A percentile compares a stretch with the other conserved stretches of the same genome.
These are phyloP conservation scores for Ophiostoma perfectum DNA, from an alignment of 2,329 filamentous ascomycete species.

Conservation along the genomic window DNA sequence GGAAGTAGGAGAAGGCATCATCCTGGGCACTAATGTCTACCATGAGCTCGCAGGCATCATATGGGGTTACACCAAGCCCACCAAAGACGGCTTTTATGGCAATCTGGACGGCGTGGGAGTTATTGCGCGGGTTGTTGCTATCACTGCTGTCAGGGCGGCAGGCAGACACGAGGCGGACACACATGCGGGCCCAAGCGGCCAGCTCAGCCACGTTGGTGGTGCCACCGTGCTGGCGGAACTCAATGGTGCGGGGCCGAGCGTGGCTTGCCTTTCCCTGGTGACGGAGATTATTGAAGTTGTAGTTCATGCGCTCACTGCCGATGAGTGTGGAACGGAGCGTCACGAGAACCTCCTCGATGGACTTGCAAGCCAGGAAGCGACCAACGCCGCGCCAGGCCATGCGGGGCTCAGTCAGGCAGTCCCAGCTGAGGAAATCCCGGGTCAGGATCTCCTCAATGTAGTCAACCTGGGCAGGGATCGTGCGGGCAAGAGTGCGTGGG, in stretches of 20 bases:
- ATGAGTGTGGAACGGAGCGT: background rate
- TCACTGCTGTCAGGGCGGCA: background rate
- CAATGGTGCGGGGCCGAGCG: constrained; percentile 7
- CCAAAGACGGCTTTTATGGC: background rate
- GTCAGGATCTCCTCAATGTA: background rate
- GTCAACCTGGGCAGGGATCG: background rate
- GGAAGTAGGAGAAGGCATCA: background rate
- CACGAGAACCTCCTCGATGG: background rate
- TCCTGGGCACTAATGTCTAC: background rate
- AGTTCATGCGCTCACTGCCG: background rate
- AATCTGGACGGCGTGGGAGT: background rate
- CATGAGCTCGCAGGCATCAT: constrained; percentile 20
- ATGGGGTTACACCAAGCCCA: background rate
- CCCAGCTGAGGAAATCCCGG: background rate
- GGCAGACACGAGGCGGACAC: background rate
- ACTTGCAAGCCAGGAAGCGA: background rate
- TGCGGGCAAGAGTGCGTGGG: background rate
- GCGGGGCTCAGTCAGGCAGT: background rate
- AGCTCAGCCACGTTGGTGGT: constrained; percentile 16
- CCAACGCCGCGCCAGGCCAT: constrained; percentile 15
- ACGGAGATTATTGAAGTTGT: constrained; percentile 20
- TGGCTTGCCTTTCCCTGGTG: background rate
- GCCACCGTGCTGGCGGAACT: constrained; percentile 21
- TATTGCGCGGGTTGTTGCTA: background rate
- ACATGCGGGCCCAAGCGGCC: constrained; percentile 12